Conservation (phyloP, 768 basidiomycete genomes). For the Coprinopsis marcescibilis region DNA sequence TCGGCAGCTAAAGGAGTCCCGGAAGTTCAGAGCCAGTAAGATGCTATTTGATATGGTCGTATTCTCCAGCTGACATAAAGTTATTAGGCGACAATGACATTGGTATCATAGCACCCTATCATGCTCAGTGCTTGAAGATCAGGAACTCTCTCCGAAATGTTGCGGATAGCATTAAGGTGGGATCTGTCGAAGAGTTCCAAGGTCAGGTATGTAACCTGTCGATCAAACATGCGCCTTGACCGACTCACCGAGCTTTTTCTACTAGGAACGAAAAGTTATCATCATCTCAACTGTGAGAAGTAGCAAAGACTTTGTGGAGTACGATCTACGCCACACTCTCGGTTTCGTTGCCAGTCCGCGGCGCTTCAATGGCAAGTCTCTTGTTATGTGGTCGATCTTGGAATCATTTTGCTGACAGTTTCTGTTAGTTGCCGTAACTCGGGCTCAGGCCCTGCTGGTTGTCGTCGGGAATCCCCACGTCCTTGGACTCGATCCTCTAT, state of each 20-base stretch:
- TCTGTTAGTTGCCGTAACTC: background rate
- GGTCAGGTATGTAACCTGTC: no score
- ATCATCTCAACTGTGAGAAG: slow-evolving; percentile 57
- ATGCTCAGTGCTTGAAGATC: slow-evolving; percentile 51
- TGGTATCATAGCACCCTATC: slow-evolving; percentile 58
- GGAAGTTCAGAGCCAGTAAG: slow-evolving; percentile 38
- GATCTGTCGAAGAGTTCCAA: slow-evolving; percentile 64
- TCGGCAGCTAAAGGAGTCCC: slow-evolving; percentile 26
- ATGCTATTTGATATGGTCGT: no score
- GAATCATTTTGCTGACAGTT: background rate
- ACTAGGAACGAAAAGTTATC: slow-evolving; percentile 52
- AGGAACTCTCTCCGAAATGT: slow-evolving; percentile 28
- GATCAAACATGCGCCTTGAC: no score
- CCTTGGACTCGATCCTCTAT: slow-evolving; percentile 54
- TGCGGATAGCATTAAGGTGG: slow-evolving; percentile 47
- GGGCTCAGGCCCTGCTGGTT: slow-evolving; percentile 36
- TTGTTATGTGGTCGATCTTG: no score
- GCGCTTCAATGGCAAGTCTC: slow-evolving; percentile 50
- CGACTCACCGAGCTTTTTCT: no score
- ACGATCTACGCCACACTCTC: slow-evolving; percentile 49
- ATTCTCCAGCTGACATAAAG: no score
- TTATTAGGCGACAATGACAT: slow-evolving; percentile 52
- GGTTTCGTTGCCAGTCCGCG: slow-evolving; percentile 57
- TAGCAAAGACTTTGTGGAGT: slow-evolving; percentile 46
- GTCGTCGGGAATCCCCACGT: slow-evolving; percentile 55